Conservation (phyloP, 2,329 filamentous ascomycete genomes). For the Arthroderma uncinatum region DNA sequence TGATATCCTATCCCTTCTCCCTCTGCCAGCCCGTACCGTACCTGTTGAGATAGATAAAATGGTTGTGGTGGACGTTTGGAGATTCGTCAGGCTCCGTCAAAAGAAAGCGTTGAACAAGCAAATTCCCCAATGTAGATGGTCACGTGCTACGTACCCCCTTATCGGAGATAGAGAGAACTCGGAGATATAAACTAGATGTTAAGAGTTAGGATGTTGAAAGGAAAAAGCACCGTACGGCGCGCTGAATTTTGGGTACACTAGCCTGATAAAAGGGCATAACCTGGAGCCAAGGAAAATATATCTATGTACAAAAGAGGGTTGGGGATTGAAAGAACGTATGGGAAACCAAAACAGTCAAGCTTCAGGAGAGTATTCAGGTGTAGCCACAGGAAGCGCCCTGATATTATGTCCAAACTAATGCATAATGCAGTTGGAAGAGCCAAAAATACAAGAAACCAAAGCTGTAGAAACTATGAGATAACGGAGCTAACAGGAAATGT, state of each 20-base stretch:
- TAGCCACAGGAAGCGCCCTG: neutral
- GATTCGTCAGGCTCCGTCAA: too few relatives aligned
- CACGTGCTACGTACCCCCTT: too few relatives aligned
- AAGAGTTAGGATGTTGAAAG: too few relatives aligned
- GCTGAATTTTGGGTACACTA: neutral
- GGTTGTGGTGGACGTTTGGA: neutral
- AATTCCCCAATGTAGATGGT: too few relatives aligned
- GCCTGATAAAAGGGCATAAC: neutral
- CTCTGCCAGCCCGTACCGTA: neutral
- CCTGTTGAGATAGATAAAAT: neutral
- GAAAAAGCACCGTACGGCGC: neutral
- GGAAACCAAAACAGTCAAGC: neutral
- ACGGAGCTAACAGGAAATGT: neutral
- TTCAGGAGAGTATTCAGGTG: neutral
- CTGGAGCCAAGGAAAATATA: neutral
- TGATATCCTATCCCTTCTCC: neutral
- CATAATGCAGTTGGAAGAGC: neutral
- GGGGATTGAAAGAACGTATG: neutral
- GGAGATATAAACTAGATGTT: too few relatives aligned
- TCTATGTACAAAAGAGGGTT: neutral
- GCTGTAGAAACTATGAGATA: neutral
- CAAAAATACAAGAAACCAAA: neutral
- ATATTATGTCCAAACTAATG: neutral
- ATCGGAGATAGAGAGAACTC: too few relatives aligned
- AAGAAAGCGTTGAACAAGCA: too few relatives aligned